phyloP scores from a whole-genome alignment of 2,329 filamentous ascomycete genomes.

The Sporothrix curviconia region DNA sequence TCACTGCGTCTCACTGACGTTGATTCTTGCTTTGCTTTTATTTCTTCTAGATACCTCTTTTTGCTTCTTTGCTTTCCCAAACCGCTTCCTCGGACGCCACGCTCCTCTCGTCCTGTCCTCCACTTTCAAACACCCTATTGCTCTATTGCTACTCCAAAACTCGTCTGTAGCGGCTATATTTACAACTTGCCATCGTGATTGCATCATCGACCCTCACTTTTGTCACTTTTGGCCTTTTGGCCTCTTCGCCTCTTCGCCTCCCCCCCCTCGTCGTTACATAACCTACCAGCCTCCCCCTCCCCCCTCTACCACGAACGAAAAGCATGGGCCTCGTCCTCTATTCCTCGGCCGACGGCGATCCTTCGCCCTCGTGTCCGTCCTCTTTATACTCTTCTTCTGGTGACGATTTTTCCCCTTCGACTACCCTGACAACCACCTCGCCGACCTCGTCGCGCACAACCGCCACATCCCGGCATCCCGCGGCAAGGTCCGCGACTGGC shows the following conservation, averaged over 20 bases:
- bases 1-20: not conserved
- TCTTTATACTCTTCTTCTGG: not conserved
- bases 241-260: not conserved
- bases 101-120: too few species aligned
- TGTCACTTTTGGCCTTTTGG: not conserved
- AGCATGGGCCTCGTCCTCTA: conserved; percentile 4
- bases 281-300: not conserved
- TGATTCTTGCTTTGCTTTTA: not conserved
- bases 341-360: not conserved
- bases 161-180: not conserved
- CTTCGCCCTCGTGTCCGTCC: not conserved
- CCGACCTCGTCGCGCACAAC: not conserved
- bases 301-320: not conserved
- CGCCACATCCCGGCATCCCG: not conserved
- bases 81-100: not conserved
- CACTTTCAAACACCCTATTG: not conserved
- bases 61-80: not conserved
- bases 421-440: not conserved
- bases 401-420: not conserved
- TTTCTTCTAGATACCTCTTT: not conserved
- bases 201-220: not conserved
- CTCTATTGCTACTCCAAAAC: not conserved
- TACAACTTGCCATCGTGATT: not conserved
- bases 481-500: not conserved
- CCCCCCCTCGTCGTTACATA: not conserved